Percentiles rank a stretch among this genome's conserved stretches.
phyloP scores from a whole-genome alignment of 2,329 filamentous ascomycete species.

The Rasamsonia emersonii region DNA sequence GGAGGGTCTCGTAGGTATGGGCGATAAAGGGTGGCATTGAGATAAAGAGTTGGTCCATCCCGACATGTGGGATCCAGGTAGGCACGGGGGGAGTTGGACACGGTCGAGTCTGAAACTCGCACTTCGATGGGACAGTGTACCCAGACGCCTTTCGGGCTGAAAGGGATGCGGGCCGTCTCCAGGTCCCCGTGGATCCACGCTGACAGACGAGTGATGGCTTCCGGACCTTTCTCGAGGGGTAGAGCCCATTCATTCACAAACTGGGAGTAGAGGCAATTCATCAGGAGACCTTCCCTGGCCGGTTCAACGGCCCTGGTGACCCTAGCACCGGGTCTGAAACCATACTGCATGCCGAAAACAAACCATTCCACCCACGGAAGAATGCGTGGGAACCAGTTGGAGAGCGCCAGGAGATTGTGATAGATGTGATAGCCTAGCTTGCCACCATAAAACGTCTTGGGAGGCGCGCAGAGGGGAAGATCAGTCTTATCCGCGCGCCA shows the following conservation, averaged over 20 bases:
- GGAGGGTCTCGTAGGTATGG: conserved; percentile 72
- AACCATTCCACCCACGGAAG: conserved; percentile 91
- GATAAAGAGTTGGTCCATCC: conserved; percentile 68
- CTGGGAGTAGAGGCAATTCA: conserved; percentile 98
- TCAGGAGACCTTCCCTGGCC: conserved; percentile 69
- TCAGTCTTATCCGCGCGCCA: conserved; percentile 80
- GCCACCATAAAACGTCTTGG: conserved; percentile 70
- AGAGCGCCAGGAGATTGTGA: conserved; percentile 77
- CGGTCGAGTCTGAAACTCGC: conserved; percentile 65
- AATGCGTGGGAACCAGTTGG: conserved; percentile 67
- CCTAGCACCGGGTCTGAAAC: conserved; percentile 60
- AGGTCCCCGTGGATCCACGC: conserved; percentile 75
- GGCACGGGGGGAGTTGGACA: conserved; percentile 44
- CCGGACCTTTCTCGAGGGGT: conserved; percentile 74
- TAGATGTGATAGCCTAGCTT: conserved; percentile 80
- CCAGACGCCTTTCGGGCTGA: conserved; percentile 68
- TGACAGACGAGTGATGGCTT: conserved; percentile 72
- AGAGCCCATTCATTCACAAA: conserved; percentile 98
- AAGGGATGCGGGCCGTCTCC: conserved; percentile 66
- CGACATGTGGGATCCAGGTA: conserved; percentile 64
- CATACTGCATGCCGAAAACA: conserved; percentile 95
- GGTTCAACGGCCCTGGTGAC: conserved; percentile 69
- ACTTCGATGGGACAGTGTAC: conserved; percentile 90
- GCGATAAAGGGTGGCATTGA: conserved; percentile 84
- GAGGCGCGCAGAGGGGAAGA: conserved; percentile 51